A percentile compares a stretch with the other conserved stretches of the same genome.
Evolutionary conservation across 768 basidiomycete species (phyloP).

Genomic region (Termitomyces sp.): DNA sequence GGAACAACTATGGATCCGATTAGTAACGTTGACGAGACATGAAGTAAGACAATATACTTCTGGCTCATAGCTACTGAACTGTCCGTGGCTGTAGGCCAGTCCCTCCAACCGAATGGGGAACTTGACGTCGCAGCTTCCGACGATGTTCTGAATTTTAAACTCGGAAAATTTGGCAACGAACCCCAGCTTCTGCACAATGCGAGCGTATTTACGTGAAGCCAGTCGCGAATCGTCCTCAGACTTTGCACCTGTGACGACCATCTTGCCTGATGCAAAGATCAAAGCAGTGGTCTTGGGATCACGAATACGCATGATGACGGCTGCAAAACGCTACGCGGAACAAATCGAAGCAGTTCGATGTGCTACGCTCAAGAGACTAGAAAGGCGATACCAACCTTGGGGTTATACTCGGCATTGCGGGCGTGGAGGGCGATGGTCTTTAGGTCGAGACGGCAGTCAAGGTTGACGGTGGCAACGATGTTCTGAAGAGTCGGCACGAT

Average conservation of each 20-base stretch:
- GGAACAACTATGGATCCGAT: slow-evolving; percentile 72
- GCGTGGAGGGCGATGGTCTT: slow-evolving; percentile 99
- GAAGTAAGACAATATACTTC: slow-evolving; percentile 56
- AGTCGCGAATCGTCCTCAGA: slow-evolving; percentile 96
- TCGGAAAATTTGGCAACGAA: slow-evolving; percentile 99
- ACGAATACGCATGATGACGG: slow-evolving; percentile 99
- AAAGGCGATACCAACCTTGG: slow-evolving; percentile 82
- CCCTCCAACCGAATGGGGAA: slow-evolving; percentile 98
- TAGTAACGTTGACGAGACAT: slow-evolving; percentile 3
- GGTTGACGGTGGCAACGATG: slow-evolving; percentile 97
- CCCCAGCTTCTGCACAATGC: slow-evolving; percentile 98
- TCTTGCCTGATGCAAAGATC: slow-evolving; percentile 99
- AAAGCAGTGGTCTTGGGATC: slow-evolving; percentile 99
- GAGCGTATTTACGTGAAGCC: slow-evolving; percentile 97
- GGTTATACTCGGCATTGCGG: slow-evolving; percentile 98
- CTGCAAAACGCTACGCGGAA: slow-evolving; percentile 93
- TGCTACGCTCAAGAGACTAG: slow-evolving; percentile 36
- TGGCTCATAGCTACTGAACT: slow-evolving; percentile 96
- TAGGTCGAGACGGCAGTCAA: slow-evolving; percentile 93
- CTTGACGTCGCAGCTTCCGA: slow-evolving; percentile 96
- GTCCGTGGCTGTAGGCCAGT: slow-evolving; percentile 94
- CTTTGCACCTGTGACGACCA: slow-evolving; percentile 99
- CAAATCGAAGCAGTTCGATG: slow-evolving; percentile 59
- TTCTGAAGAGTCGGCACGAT: slow-evolving; percentile 99
- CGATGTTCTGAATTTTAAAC: slow-evolving; percentile 99